Conservation (phyloP, 441 rosid genomes). For the Kokia cookei region DNA sequence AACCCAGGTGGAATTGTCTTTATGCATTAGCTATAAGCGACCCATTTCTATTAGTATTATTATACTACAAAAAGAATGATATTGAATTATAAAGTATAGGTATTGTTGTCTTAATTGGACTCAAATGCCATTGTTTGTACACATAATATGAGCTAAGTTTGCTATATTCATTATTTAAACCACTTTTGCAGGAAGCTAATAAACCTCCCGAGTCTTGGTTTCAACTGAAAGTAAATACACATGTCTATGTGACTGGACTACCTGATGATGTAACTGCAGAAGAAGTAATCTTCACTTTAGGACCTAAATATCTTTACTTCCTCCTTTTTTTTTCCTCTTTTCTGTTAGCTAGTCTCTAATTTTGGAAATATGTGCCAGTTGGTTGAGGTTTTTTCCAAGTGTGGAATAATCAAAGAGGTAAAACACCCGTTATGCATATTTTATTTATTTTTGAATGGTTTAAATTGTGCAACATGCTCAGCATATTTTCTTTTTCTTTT, state of each 20-base stretch:
- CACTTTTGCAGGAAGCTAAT: slow-evolving; percentile 69
- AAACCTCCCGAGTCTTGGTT: slow-evolving; percentile 96
- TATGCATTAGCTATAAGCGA: background rate
- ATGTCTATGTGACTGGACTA: slow-evolving; percentile 88
- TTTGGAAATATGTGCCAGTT: slow-evolving; percentile 42
- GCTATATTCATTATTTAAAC: background rate
- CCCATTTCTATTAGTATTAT: background rate
- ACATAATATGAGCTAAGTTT: background rate
- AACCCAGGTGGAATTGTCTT: background rate
- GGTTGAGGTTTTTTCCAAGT: slow-evolving; percentile 88
- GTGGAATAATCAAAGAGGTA: slow-evolving; percentile 98
- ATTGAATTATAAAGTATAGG: background rate
- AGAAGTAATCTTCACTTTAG: slow-evolving; percentile 52
- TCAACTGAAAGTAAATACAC: slow-evolving; percentile 92
- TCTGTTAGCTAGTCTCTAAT: slow-evolving; percentile 22
- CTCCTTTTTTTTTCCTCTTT: background rate
- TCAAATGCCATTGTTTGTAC: background rate
- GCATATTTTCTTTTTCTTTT: background rate
- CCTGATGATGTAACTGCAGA: slow-evolving; percentile 82
- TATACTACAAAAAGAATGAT: background rate
- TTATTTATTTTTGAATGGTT: background rate
- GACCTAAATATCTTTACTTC: background rate
- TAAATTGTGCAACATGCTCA: background rate
- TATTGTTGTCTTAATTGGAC: background rate
- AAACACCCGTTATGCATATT: background rate